A percentile compares a stretch with the other conserved stretches of the same genome.
Conservation (phyloP, 306 rosid genomes). For the Prunus campanulata region DNA sequence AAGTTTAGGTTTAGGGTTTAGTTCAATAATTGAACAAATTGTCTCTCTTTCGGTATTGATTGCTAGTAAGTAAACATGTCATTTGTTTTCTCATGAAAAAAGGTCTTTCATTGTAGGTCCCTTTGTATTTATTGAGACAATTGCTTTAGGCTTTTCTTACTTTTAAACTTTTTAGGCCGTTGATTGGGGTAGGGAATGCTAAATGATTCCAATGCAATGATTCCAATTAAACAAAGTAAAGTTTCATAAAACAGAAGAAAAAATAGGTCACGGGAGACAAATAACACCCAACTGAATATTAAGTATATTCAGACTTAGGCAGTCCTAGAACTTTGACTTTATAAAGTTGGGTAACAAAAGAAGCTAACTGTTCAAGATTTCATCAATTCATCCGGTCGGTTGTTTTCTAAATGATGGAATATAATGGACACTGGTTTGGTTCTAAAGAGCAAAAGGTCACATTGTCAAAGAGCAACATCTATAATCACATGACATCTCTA, state of each 20-base stretch:
- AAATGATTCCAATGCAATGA: not conserved
- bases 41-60: too few species aligned
- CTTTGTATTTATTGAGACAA: too few species aligned
- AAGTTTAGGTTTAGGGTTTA: too few species aligned
- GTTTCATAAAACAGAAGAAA: not conserved
- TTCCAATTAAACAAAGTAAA: too few species aligned
- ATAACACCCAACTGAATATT: not conserved
- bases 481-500: not conserved
- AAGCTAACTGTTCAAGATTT: not conserved
- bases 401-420: slow-evolving; percentile 1
- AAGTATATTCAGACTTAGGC: not conserved
- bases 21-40: too few species aligned
- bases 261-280: not conserved
- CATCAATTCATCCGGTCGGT: not conserved
- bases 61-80: too few species aligned
- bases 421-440: not conserved
- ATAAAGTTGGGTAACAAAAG: not conserved
- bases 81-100: too few species aligned
- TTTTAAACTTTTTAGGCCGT: not conserved
- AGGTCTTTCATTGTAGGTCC: too few species aligned
- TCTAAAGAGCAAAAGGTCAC: slow-evolving; percentile 3
- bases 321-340: not conserved
- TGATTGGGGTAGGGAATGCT: not conserved
- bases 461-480: not conserved
- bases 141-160: not conserved